phyloP scores from a whole-genome alignment of 495 filamentous ascomycete species.

The Cryomyces minteri region DNA sequence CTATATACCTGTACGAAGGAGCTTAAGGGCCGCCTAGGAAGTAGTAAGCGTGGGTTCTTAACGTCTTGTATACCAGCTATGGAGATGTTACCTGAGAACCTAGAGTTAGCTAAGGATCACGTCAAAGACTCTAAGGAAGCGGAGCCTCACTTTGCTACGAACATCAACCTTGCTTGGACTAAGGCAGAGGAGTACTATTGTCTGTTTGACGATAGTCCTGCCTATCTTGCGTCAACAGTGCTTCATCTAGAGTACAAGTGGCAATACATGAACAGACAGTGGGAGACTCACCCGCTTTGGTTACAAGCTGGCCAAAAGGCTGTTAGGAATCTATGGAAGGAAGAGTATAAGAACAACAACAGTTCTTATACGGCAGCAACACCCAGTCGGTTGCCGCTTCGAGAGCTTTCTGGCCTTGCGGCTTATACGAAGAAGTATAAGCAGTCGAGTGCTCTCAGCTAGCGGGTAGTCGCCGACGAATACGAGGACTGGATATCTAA shows the following conservation, averaged over 20 bases:
- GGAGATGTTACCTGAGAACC: not conserved
- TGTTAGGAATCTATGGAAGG: not conserved
- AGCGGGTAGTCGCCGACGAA: not conserved
- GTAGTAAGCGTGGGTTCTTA: not conserved
- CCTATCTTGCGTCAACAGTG: conserved; percentile 1
- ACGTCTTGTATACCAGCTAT: not conserved
- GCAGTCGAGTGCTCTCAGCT: not conserved
- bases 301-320: not conserved
- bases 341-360: not conserved
- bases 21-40: conserved; percentile 1
- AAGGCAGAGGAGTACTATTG: conserved; percentile 1
- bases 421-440: not conserved
- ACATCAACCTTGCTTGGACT: conserved; percentile 2
- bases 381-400: too few species aligned
- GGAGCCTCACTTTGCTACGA: conserved; percentile 1
- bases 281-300: not conserved
- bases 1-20: not conserved
- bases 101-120: not conserved
- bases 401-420: not conserved
- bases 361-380: not conserved
- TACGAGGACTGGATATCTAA: not conserved
- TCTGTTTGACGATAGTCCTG: conserved; percentile 1
- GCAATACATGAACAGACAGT: not conserved
- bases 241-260: conserved; percentile 1
- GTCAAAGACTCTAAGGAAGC: not conserved